Evolutionary conservation across 2,329 filamentous ascomycete species (phyloP), one percentile per base, ranked within the genome.

Genomic region (Mollisia scopiformis): DNA sequence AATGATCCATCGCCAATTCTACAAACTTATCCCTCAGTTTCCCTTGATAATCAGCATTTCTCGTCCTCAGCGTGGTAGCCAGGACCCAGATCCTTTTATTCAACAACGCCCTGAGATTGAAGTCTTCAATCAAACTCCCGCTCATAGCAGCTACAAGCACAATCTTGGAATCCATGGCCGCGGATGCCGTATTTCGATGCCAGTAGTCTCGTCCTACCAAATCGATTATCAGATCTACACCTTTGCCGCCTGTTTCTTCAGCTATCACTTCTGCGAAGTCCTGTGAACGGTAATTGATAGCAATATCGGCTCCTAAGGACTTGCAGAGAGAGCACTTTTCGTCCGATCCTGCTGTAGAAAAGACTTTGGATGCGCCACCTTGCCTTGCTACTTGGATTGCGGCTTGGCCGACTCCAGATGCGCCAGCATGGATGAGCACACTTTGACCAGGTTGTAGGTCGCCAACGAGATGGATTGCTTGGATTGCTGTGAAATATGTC

Each of bases 21-120:
- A 47, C 23, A 14, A 47, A 47, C 23, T 47, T 47, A 27, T 47
- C 43, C 28, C 43, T 27, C 13, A 47, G 19, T 14, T 19, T 49
- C 19, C 55, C 43, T 31, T 57, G 55, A 28, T 57, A 57, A 31
- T 47, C 25, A 5, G 43, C 43, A 47, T 47, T 13, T 47, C 43
- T 47, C 23, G 43, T 47, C 23, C 43, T 47, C 43, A 47, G 21
- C 11, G 43, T 47, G 28, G 43, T 47, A 47, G 43, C 43, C 43
- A 27, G 16, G 11, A 47, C 43, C 43, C 43, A 47, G 28, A 47
- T 47, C 16, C 43, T 47, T 23, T 47, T 47, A 23, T 47, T 47
- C 43, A 47, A 27, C 43, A 47, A 28, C 6, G 43, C 43, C 21
- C 43, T 21, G 13, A 47, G 23, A n/a, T 47, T 47, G 43, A 47